A percentile compares a stretch with the other conserved stretches of the same genome.
Evolutionary conservation across 495 filamentous ascomycete genomes (phyloP).

Genomic region (Aspergillus leporis): DNA sequence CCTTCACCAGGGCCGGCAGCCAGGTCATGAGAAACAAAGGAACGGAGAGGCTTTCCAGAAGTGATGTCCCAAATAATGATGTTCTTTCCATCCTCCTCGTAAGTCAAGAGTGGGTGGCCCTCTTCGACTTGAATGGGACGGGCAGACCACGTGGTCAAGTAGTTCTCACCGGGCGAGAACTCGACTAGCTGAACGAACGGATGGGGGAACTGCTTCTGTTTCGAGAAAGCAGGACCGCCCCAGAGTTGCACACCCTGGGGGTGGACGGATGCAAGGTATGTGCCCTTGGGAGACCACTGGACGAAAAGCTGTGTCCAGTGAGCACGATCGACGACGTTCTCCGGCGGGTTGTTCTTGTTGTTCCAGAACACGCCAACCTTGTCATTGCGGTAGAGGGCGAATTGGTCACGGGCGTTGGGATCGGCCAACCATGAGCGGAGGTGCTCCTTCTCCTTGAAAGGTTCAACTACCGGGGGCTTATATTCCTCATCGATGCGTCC

Average conservation of each 20-base stretch:
- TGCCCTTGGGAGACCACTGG: slow-evolving; percentile 95
- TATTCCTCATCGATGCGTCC: slow-evolving; percentile 91
- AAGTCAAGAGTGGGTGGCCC: slow-evolving; percentile 70
- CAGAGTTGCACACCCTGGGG: slow-evolving; percentile 94
- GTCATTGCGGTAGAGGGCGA: slow-evolving; percentile 86
- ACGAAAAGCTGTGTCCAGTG: slow-evolving; percentile 98
- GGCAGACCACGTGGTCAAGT: slow-evolving; percentile 94
- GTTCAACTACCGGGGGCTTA: slow-evolving; percentile 69
- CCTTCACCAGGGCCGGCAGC: slow-evolving; percentile 58
- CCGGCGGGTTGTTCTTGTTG: slow-evolving; percentile 87
- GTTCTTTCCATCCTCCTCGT: slow-evolving; percentile 98
- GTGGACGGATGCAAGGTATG: slow-evolving; percentile 92
- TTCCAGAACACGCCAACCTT: slow-evolving; percentile 97
- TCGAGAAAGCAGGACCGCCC: slow-evolving; percentile 86
- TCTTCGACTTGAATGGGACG: slow-evolving; percentile 89
- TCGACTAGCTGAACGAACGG: slow-evolving; percentile 93
- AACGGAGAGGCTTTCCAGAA: slow-evolving; percentile 84
- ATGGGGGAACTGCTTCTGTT: slow-evolving; percentile 90
- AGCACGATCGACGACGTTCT: slow-evolving; percentile 82
- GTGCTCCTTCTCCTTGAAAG: slow-evolving; percentile 90
- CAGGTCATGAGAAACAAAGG: slow-evolving; percentile 83
- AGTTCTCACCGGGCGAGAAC: slow-evolving; percentile 91
- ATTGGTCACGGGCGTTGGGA: slow-evolving; percentile 84
- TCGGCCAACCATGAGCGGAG: slow-evolving; percentile 91
- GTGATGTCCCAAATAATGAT: slow-evolving; percentile 98